Evolutionary conservation across 2,329 filamentous ascomycete genomes (phyloP).

Genomic region (Ascocoryne sarcoides): DNA sequence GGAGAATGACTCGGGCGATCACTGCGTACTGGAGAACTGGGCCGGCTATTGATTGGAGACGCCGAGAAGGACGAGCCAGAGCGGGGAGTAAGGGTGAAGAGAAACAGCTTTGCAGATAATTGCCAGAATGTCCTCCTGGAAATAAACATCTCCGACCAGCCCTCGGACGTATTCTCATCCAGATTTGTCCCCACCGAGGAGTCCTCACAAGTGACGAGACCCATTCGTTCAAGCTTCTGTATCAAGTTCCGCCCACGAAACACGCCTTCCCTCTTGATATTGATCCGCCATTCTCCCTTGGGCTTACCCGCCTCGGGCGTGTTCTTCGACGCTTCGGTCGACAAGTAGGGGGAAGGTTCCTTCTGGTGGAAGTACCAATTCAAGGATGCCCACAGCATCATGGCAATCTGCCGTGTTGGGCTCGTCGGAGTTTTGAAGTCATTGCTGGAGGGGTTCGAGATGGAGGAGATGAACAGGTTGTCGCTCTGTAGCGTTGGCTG

Average conservation of each 20-base stretch:
- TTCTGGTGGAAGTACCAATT: slow-evolving; percentile 97
- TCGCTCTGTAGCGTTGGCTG: slow-evolving; percentile 70
- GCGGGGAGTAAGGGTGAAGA: slow-evolving; percentile 68
- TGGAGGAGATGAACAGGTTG: slow-evolving; percentile 82
- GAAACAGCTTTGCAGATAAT: slow-evolving; percentile 73
- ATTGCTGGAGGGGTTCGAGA: slow-evolving; percentile 70
- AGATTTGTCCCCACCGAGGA: slow-evolving; percentile 61
- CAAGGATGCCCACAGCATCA: slow-evolving; percentile 92
- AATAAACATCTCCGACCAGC: slow-evolving; percentile 76
- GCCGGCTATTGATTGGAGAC: slow-evolving; percentile 45
- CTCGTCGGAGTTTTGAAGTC: slow-evolving; percentile 76
- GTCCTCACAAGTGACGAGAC: slow-evolving; percentile 67
- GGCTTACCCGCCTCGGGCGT: slow-evolving; percentile 66
- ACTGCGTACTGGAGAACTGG: slow-evolving; percentile 40
- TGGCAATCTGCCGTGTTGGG: slow-evolving; percentile 80
- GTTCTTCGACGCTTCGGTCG: slow-evolving; percentile 50
- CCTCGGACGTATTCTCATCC: slow-evolving; percentile 52
- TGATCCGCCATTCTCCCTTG: slow-evolving; percentile 77
- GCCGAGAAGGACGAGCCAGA: slow-evolving; percentile 33
- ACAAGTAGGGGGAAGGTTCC: slow-evolving; percentile 56
- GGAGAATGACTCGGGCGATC: slow-evolving; percentile 28
- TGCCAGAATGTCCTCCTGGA: slow-evolving; percentile 84
- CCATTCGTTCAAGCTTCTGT: slow-evolving; percentile 90
- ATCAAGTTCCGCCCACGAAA: slow-evolving; percentile 73
- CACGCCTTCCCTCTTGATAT: slow-evolving; percentile 79